A percentile compares a stretch with the other conserved stretches of the same genome.
phyloP scores from a whole-genome alignment of 257 asterid species.

The Nicotiana noctiflora region DNA sequence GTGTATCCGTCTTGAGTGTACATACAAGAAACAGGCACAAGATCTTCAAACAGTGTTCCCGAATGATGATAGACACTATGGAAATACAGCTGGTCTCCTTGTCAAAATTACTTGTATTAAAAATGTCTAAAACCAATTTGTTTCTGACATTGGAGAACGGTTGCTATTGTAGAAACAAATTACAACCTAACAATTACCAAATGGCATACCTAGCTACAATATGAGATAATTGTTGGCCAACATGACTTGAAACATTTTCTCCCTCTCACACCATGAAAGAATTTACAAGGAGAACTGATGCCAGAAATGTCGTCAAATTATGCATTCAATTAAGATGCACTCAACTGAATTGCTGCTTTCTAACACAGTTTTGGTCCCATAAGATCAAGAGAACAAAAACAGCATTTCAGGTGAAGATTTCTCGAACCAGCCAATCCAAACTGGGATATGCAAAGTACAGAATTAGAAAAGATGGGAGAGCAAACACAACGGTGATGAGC shows the following conservation, averaged over 20 bases:
- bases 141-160: background rate
- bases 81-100: background rate
- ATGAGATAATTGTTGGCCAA: background rate
- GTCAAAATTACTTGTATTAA: background rate
- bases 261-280: background rate
- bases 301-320: background rate
- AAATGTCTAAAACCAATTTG: background rate
- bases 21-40: background rate
- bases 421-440: constrained; percentile 94
- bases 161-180: background rate
- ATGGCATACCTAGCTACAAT: background rate
- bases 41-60: background rate
- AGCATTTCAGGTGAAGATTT: constrained; percentile 53
- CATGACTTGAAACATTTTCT: background rate
- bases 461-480: constrained; percentile 75
- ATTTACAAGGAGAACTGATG: background rate
- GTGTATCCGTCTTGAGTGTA: background rate
- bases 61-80: background rate
- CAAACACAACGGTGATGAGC: constrained; percentile 66
- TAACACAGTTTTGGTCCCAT: background rate
- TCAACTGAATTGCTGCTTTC: background rate
- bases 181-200: background rate
- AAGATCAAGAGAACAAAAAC: background rate
- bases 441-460: constrained; percentile 91
- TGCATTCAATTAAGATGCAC: background rate